Conservation (phyloP, 202 grass and related monocot genomes). For the Digitaria exilis region DNA sequence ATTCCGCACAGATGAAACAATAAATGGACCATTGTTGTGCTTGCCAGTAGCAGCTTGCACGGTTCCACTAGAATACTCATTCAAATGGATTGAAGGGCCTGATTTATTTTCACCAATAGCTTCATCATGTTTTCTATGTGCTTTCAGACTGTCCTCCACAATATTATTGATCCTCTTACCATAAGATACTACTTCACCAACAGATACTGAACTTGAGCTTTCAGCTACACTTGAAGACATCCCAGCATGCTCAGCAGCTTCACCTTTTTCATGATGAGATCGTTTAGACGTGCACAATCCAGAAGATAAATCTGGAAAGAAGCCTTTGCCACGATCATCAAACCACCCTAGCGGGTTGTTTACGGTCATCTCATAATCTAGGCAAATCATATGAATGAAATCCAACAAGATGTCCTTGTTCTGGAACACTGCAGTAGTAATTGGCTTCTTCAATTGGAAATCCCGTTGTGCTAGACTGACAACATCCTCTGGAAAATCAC, state of each 20-base stretch:
- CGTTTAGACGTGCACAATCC: slow-evolving; percentile 37
- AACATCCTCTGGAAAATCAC: slow-evolving; percentile 67
- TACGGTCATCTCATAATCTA: slow-evolving; percentile 59
- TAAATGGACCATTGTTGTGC: slow-evolving; percentile 1
- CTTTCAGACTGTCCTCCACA: neutral
- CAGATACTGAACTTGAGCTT: slow-evolving; percentile 73
- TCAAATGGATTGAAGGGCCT: slow-evolving; percentile 24
- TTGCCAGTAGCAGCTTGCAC: slow-evolving; percentile 11
- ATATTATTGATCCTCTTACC: slow-evolving; percentile 45
- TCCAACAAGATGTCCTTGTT: slow-evolving; percentile 69
- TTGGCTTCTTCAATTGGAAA: slow-evolving; percentile 68
- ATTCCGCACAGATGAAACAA: slow-evolving; percentile 50
- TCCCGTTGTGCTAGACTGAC: slow-evolving; percentile 54
- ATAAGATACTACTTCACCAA: slow-evolving; percentile 56
- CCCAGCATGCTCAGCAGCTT: slow-evolving; percentile 30
- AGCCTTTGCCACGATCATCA: slow-evolving; percentile 62
- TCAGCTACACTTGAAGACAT: slow-evolving; percentile 49
- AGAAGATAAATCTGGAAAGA: slow-evolving; percentile 67
- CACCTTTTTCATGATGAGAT: slow-evolving; percentile 39
- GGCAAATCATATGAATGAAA: slow-evolving; percentile 71
- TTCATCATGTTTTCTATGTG: slow-evolving; percentile 23
- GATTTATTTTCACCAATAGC: slow-evolving; percentile 48
- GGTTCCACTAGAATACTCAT: slow-evolving; percentile 19
- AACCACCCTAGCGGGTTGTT: slow-evolving; percentile 80
- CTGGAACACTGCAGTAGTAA: slow-evolving; percentile 58